Evolutionary conservation across 2,329 filamentous ascomycete species (phyloP).

Genomic region (Alternaria burnsii): DNA sequence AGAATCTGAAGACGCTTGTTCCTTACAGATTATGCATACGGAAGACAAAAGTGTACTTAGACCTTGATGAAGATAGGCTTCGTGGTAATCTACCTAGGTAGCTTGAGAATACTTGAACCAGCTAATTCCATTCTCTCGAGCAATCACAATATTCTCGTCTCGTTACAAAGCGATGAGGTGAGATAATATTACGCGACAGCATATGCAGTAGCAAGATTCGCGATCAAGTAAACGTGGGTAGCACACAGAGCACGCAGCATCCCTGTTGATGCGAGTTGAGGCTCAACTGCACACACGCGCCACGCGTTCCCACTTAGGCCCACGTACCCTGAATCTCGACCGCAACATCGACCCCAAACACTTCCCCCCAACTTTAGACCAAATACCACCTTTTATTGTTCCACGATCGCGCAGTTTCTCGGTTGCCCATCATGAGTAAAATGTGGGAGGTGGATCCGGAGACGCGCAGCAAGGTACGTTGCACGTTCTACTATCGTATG

Average conservation of each 20-base stretch:
- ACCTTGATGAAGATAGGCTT: not conserved
- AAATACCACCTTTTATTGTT: not conserved
- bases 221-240: not conserved
- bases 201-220: not conserved
- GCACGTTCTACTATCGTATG: conserved; percentile 5
- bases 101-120: not conserved
- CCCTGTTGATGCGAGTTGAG: conserved; percentile 13
- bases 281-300: conserved; percentile 27
- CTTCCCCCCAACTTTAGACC: not conserved
- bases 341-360: conserved; percentile 12
- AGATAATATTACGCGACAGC: not conserved
- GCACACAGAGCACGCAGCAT: not conserved
- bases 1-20: too few relatives aligned
- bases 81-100: not conserved
- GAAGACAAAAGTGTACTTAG: too few relatives aligned
- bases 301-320: conserved; percentile 26
- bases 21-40: too few relatives aligned
- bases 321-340: conserved; percentile 27
- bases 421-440: conserved; percentile 62
- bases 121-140: not conserved
- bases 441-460: conserved; percentile 99
- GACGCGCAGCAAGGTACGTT: conserved; percentile 86
- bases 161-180: not conserved
- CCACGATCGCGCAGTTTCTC: conserved; percentile 1
- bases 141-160: not conserved